Evolutionary conservation across 2,329 filamentous ascomycete genomes (phyloP).

Genomic region (Clonostachys rhizophaga): DNA sequence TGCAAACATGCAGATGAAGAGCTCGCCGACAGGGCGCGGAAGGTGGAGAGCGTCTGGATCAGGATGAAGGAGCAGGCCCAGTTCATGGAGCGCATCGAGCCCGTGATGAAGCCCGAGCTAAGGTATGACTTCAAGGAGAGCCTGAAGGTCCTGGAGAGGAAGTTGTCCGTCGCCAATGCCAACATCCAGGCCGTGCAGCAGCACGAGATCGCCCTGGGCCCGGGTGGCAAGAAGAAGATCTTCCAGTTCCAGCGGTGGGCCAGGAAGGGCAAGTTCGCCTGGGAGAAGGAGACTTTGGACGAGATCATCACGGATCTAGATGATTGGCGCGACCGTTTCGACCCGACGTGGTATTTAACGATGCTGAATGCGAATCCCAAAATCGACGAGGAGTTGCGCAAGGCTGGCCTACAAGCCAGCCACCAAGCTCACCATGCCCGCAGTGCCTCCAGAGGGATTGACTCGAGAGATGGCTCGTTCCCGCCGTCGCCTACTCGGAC

Average conservation of each 20-base stretch:
- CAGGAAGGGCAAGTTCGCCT: neutral
- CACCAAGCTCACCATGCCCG: neutral
- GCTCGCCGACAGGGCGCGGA: no score
- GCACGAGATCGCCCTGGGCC: neutral
- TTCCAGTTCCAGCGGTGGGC: no score
- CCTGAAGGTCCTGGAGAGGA: neutral
- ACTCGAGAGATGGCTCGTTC: neutral
- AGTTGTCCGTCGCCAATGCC: neutral
- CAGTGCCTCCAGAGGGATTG: neutral
- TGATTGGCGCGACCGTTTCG: neutral
- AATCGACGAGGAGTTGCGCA: neutral
- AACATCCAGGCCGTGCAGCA: neutral
- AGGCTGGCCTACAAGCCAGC: neutral
- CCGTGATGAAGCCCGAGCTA: conserved; percentile 55
- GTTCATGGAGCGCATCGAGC: conserved; percentile 16
- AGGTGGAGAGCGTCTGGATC: no score
- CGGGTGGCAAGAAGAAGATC: no score
- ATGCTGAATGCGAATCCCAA: neutral
- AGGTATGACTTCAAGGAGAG: conserved; percentile 20
- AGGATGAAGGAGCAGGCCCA: no score
- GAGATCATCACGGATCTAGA: neutral
- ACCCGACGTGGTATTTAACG: neutral
- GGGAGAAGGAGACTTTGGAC: neutral
- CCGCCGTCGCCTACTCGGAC: neutral
- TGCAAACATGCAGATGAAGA: no score